Evolutionary conservation across 768 basidiomycete species (phyloP).

Genomic region (Rubroboletus pulcherrimus): DNA sequence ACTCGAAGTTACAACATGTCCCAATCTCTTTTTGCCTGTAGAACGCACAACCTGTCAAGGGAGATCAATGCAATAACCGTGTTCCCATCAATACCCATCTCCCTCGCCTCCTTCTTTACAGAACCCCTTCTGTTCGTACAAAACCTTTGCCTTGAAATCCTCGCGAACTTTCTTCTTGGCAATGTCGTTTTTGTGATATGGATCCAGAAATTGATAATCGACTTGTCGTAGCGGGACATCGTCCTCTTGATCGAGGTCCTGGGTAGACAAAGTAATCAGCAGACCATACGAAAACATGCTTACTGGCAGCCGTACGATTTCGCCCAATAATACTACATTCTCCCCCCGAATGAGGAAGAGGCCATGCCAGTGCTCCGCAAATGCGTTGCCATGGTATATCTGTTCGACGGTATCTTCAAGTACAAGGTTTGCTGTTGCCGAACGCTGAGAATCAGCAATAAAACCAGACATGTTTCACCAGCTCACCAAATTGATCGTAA

Average conservation of each 20-base stretch:
- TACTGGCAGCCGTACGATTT: slow-evolving; percentile 67
- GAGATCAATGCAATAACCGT: slow-evolving; percentile 12
- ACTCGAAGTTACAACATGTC: slow-evolving; percentile 14
- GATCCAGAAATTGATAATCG: slow-evolving; percentile 64
- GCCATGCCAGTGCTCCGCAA: slow-evolving; percentile 84
- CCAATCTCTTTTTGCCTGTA: slow-evolving; percentile 2
- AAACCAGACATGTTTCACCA: background rate
- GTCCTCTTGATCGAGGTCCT: slow-evolving; percentile 94
- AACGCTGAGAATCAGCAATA: slow-evolving; percentile 1
- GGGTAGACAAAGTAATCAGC: slow-evolving; percentile 6
- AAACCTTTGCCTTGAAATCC: slow-evolving; percentile 73
- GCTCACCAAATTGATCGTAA: slow-evolving; percentile 97
- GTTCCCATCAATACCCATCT: slow-evolving; percentile 70
- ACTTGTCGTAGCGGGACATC: slow-evolving; percentile 76
- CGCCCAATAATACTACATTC: slow-evolving; percentile 95
- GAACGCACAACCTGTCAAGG: background rate
- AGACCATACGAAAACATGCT: slow-evolving; percentile 1
- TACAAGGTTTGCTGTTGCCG: slow-evolving; percentile 83
- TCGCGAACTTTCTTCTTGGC: slow-evolving; percentile 78
- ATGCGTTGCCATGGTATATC: slow-evolving; percentile 85
- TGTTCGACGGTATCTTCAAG: slow-evolving; percentile 94
- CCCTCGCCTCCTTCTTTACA: slow-evolving; percentile 95
- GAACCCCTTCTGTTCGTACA: slow-evolving; percentile 85
- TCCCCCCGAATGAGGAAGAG: slow-evolving; percentile 95
- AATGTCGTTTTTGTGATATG: slow-evolving; percentile 69